Evolutionary conservation across 345 rosid species (phyloP).

Genomic region (Aurinia saxatilis): DNA sequence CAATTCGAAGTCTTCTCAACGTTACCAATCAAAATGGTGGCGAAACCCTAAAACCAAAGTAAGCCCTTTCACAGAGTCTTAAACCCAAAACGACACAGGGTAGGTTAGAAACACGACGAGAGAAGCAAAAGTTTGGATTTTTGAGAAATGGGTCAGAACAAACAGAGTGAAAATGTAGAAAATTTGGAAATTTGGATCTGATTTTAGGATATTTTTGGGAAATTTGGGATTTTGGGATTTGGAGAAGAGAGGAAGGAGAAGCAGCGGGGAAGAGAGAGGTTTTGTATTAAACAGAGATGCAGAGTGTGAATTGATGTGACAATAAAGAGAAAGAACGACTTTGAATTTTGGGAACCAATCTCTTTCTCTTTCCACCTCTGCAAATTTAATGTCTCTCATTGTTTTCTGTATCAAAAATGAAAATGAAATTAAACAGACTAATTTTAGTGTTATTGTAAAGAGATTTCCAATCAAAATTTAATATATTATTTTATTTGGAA

Average conservation of each 20-base stretch:
- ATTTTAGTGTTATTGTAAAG: neutral
- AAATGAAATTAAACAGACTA: neutral
- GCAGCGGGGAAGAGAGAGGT: conserved; percentile 5
- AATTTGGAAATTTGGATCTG: neutral
- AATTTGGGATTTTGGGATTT: neutral
- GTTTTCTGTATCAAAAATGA: neutral
- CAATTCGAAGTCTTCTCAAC: neutral
- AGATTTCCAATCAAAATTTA: too few relatives aligned
- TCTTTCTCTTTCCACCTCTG: conserved; percentile 17
- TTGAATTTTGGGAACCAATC: conserved; percentile 13
- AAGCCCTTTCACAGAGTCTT: neutral
- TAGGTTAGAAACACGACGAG: neutral
- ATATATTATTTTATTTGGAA: neutral
- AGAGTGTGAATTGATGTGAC: conserved; percentile 31
- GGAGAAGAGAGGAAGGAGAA: conserved; percentile 8
- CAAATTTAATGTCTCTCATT: conserved; percentile 20
- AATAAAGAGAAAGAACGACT: neutral
- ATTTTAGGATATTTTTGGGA: neutral
- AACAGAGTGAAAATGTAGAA: neutral
- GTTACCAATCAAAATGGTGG: neutral
- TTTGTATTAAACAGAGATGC: conserved; percentile 11
- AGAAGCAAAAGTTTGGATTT: neutral
- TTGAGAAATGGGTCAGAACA: conserved; percentile 6
- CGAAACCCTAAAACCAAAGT: conserved; percentile 14
- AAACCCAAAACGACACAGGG: neutral